Evolutionary conservation across 2,329 filamentous ascomycete species (phyloP).

Genomic region (Stromatinia cepivora): DNA sequence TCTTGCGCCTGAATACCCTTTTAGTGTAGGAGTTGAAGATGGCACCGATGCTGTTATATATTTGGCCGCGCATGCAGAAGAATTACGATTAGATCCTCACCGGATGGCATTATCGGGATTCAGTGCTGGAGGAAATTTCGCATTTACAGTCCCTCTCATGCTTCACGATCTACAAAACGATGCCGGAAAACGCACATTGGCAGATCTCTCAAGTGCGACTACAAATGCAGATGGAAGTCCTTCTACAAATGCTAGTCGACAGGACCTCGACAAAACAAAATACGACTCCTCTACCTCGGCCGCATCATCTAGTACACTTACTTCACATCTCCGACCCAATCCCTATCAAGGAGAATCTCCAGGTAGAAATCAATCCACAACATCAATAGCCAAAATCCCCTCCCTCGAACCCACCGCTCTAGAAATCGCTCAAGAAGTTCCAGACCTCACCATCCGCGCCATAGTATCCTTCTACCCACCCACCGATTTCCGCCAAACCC

Average conservation of each 20-base stretch:
- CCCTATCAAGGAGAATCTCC: neutral
- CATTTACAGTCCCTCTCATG: constrained; percentile 44
- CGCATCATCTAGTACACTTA: neutral
- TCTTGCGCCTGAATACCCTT: constrained; percentile 64
- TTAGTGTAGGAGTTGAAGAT: constrained; percentile 65
- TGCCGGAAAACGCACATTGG: constrained; percentile 43
- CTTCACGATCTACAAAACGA: constrained; percentile 47
- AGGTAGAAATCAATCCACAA: constrained; percentile 22
- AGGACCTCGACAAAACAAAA: constrained; percentile 1
- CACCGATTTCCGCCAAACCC: constrained; percentile 59
- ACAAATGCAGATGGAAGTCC: neutral
- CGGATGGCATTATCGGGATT: constrained; percentile 63
- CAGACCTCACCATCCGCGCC: constrained; percentile 51
- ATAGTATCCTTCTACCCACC: constrained; percentile 63
- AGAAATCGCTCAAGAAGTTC: constrained; percentile 39
- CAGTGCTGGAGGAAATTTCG: constrained; percentile 50
- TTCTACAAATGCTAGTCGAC: neutral
- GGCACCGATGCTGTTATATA: constrained; percentile 64
- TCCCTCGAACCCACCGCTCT: constrained; percentile 39
- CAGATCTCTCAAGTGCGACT: constrained; percentile 15
- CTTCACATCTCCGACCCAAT: constrained; percentile 7
- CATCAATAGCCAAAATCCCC: constrained; percentile 36
- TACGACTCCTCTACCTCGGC: neutral
- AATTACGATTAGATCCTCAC: constrained; percentile 57
- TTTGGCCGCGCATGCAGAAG: constrained; percentile 55